These are phyloP conservation scores for Suillus alpinus DNA, from an alignment of 768 basidiomycete species.

Conservation along the genomic window DNA sequence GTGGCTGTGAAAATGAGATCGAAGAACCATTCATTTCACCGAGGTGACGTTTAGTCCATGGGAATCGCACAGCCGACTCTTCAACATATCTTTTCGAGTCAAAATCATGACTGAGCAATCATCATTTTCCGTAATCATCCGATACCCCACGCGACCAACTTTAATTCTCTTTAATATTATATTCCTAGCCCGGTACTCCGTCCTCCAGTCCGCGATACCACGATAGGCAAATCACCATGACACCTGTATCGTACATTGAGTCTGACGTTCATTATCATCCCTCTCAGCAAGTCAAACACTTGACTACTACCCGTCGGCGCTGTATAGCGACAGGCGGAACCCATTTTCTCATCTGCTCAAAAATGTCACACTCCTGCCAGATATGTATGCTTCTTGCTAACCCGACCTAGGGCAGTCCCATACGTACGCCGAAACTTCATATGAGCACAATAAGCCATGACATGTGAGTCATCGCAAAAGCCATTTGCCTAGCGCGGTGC, in stretches of 20 bases:
- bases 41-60: conserved; percentile 1
- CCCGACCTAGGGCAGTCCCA: not conserved
- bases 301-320: not conserved
- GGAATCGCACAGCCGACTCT: not conserved
- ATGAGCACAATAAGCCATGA: not conserved
- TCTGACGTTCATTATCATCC: too few species aligned
- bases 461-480: not conserved
- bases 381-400: not conserved
- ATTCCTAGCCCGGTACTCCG: too few species aligned
- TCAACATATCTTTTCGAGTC: too few species aligned
- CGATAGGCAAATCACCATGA: not conserved
- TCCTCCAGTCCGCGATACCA: not conserved
- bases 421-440: not conserved
- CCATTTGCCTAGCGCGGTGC: not conserved
- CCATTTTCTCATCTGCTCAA: not conserved
- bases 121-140: not conserved
- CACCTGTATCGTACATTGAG: not conserved
- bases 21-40: conserved; percentile 8
- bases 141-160: not conserved
- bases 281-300: too few species aligned
- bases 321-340: not conserved
- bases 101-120: too few species aligned
- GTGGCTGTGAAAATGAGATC: conserved; percentile 13
- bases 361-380: not conserved
- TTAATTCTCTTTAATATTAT: not conserved